Conservation (phyloP, 164 flowering plant species). For the Malania oleifera region DNA sequence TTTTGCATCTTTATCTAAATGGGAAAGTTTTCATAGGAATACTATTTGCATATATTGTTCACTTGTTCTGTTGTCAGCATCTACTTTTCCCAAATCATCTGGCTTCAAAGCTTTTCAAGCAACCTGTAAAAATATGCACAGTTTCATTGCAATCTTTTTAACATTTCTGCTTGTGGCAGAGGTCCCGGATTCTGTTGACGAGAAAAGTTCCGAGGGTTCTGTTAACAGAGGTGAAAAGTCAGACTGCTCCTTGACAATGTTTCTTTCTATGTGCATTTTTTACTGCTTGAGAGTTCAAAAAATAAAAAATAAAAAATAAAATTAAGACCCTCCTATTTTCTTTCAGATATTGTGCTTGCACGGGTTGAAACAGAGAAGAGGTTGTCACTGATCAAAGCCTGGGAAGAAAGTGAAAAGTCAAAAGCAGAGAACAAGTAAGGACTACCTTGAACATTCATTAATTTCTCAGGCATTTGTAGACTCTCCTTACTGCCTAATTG, state of each 20-base stretch:
- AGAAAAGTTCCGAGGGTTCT: conserved; percentile 23
- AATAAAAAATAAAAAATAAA: not conserved
- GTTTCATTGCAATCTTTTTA: not conserved
- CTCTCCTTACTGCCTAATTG: too few species aligned
- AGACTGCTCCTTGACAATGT: not conserved
- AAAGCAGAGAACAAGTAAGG: conserved; percentile 51
- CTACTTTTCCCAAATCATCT: not conserved
- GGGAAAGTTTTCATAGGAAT: too few species aligned
- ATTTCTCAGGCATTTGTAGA: too few species aligned
- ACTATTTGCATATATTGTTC: too few species aligned
- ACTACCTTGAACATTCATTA: not conserved
- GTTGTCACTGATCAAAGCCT: conserved; percentile 42
- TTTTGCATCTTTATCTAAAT: too few species aligned
- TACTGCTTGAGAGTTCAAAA: not conserved
- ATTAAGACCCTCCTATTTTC: not conserved
- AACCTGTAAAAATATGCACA: not conserved
- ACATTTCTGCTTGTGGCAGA: conserved; percentile 8
- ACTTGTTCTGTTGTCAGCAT: too few species aligned
- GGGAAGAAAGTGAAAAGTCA: conserved; percentile 60
- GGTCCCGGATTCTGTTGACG: conserved; percentile 17
- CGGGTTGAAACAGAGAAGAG: conserved; percentile 41
- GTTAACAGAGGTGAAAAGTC: conserved; percentile 21
- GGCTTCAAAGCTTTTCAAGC: not conserved
- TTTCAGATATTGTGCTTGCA: conserved; percentile 37
- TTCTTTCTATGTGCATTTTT: not conserved